These are phyloP conservation scores for Chalciporus sphaerocephalus DNA, from an alignment of 768 basidiomycete genomes.

Conservation along the genomic window DNA sequence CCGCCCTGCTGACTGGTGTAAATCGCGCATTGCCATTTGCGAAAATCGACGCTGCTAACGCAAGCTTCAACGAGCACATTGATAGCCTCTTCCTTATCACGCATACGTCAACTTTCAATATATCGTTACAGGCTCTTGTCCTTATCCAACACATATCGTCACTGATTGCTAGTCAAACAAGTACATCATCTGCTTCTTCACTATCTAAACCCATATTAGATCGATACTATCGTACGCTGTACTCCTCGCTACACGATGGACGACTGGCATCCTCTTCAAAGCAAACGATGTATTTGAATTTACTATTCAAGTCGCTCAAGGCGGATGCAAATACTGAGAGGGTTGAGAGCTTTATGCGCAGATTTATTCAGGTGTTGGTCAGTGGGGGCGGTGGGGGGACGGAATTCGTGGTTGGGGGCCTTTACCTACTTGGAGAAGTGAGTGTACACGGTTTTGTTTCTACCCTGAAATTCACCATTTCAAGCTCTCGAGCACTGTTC, in stretches of 20 bases:
- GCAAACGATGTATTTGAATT: slow-evolving; percentile 94
- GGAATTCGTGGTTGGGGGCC: slow-evolving; percentile 84
- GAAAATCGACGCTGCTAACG: slow-evolving; percentile 64
- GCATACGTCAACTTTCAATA: slow-evolving; percentile 95
- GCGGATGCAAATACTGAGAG: slow-evolving; percentile 55
- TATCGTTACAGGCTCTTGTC: slow-evolving; percentile 86
- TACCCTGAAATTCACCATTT: not conserved
- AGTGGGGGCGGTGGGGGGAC: slow-evolving; percentile 68
- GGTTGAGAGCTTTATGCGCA: slow-evolving; percentile 73
- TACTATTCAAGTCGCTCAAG: slow-evolving; percentile 88
- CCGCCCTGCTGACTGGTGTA: slow-evolving; percentile 88
- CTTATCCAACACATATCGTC: slow-evolving; percentile 81
- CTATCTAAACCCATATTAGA: slow-evolving; percentile 49
- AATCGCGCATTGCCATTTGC: slow-evolving; percentile 95
- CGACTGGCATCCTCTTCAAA: slow-evolving; percentile 82
- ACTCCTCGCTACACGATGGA: slow-evolving; percentile 81
- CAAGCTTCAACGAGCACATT: slow-evolving; percentile 77
- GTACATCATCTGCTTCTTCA: slow-evolving; percentile 38
- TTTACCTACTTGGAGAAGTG: slow-evolving; percentile 87
- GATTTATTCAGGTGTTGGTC: slow-evolving; percentile 77
- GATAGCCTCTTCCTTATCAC: slow-evolving; percentile 93
- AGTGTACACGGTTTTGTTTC: slow-evolving; percentile 17
- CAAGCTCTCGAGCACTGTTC: slow-evolving; percentile 49
- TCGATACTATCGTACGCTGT: slow-evolving; percentile 79
- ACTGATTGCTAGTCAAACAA: slow-evolving; percentile 42